Conservation (phyloP, 331 rosid genomes). For the Malus hybrid region DNA sequence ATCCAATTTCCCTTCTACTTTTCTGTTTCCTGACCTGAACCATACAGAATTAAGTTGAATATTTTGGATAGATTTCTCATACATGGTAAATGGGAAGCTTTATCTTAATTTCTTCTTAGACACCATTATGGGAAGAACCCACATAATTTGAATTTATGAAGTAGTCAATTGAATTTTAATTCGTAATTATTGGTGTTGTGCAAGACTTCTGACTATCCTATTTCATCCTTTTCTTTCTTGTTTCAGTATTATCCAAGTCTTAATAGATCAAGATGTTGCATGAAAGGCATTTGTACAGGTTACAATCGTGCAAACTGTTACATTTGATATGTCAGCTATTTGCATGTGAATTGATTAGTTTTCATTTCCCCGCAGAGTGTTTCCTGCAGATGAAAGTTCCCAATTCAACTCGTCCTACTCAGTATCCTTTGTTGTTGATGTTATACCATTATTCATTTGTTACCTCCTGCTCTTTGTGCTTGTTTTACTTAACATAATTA, state of each 20-base stretch:
- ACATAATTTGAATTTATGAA: background rate
- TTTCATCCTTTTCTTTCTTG: slow-evolving; percentile 3
- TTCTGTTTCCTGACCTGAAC: background rate
- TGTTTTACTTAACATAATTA: slow-evolving; percentile 51
- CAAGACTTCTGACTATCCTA: slow-evolving; percentile 19
- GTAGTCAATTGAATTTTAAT: background rate
- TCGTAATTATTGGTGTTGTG: background rate
- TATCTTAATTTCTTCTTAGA: background rate
- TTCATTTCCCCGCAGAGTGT: slow-evolving; percentile 58
- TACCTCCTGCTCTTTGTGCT: slow-evolving; percentile 4
- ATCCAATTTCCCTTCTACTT: background rate
- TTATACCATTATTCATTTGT: background rate
- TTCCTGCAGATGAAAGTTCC: slow-evolving; percentile 99
- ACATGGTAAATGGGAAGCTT: background rate
- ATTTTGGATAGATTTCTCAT: slow-evolving; percentile 1
- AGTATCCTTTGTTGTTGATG: slow-evolving; percentile 64
- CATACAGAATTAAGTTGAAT: background rate
- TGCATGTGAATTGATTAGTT: slow-evolving; percentile 25
- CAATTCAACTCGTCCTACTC: slow-evolving; percentile 95
- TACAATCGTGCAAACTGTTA: slow-evolving; percentile 11
- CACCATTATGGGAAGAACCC: background rate
- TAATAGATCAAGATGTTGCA: slow-evolving; percentile 97
- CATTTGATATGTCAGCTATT: background rate
- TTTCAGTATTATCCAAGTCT: slow-evolving; percentile 95
- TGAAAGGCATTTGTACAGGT: slow-evolving; percentile 99